A percentile compares a stretch with the other conserved stretches of the same genome.
phyloP scores from a whole-genome alignment of 1,139 yeast species.

The Magnusiomyces paraingens region DNA sequence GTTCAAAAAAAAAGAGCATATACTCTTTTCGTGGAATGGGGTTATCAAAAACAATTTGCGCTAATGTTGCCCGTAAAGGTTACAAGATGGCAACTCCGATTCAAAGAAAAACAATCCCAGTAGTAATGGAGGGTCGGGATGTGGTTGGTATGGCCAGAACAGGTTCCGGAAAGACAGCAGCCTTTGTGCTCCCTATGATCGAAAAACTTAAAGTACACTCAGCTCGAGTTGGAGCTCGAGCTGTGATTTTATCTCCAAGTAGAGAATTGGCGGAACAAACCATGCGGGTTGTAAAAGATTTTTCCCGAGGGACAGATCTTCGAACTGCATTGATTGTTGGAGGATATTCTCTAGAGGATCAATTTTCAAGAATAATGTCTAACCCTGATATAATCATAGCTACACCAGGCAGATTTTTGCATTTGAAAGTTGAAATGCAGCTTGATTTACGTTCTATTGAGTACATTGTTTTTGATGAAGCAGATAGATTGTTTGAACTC shows the following conservation, averaged over 20 bases:
- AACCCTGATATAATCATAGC: conserved; percentile 95
- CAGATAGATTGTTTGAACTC: conserved; percentile 94
- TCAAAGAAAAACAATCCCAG: conserved; percentile 90
- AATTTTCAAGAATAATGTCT: conserved; percentile 84
- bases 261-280: conserved; percentile 95
- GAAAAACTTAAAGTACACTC: conserved; percentile 78
- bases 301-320: conserved; percentile 75
- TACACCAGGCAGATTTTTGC: conserved; percentile 96
- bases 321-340: conserved; percentile 81
- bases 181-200: conserved; percentile 87
- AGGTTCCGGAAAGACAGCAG: conserved; percentile 98
- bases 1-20: conserved; percentile 40
- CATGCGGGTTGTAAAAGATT: conserved; percentile 79
- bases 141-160: conserved; percentile 99
- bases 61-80: conserved; percentile 76
- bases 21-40: conserved; percentile 92
- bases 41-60: conserved; percentile 60
- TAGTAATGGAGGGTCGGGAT: conserved; percentile 79
- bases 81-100: conserved; percentile 96
- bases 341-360: conserved; percentile 96
- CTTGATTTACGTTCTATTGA: conserved; percentile 76
- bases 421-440: conserved; percentile 91
- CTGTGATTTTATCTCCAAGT: conserved; percentile 82
- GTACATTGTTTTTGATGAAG: conserved; percentile 94
- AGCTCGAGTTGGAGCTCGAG: conserved; percentile 85